phyloP scores from a whole-genome alignment of 106 monocot species.

The Dioscorea alata region DNA sequence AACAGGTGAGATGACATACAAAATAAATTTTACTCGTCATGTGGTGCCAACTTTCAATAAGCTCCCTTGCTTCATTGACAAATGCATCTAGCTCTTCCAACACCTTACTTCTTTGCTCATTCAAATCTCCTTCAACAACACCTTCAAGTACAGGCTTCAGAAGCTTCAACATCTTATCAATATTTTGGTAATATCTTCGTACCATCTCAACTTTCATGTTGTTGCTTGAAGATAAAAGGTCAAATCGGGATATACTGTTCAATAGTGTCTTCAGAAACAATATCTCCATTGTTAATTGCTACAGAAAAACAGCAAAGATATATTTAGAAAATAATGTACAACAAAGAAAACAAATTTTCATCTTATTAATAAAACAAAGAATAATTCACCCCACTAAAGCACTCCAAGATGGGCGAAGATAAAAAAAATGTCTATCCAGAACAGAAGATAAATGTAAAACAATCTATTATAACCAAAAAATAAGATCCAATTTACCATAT shows the following conservation, averaged over 20 bases:
- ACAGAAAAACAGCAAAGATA: background rate
- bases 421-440: no score
- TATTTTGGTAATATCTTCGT: slow-evolving; percentile 56
- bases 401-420: no score
- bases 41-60: slow-evolving; percentile 62
- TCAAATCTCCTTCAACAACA: slow-evolving; percentile 25
- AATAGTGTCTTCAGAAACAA: slow-evolving; percentile 38
- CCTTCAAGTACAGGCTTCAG: slow-evolving; percentile 56
- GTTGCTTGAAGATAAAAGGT: slow-evolving; percentile 38
- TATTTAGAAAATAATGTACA: background rate
- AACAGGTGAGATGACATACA: slow-evolving; percentile 35
- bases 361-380: background rate
- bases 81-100: slow-evolving; percentile 48
- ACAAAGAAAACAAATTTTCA: background rate
- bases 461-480: background rate
- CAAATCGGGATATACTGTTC: slow-evolving; percentile 45
- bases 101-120: slow-evolving; percentile 37
- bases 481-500: background rate
- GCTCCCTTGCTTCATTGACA: slow-evolving; percentile 44
- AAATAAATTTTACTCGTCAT: slow-evolving; percentile 85
- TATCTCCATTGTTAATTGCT: slow-evolving; percentile 49
- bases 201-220: slow-evolving; percentile 30
- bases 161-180: slow-evolving; percentile 50
- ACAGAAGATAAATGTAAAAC: background rate
- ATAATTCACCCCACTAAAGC: no score